Evolutionary conservation across 106 monocot genomes (phyloP).

Genomic region (Triglochin maritima): DNA sequence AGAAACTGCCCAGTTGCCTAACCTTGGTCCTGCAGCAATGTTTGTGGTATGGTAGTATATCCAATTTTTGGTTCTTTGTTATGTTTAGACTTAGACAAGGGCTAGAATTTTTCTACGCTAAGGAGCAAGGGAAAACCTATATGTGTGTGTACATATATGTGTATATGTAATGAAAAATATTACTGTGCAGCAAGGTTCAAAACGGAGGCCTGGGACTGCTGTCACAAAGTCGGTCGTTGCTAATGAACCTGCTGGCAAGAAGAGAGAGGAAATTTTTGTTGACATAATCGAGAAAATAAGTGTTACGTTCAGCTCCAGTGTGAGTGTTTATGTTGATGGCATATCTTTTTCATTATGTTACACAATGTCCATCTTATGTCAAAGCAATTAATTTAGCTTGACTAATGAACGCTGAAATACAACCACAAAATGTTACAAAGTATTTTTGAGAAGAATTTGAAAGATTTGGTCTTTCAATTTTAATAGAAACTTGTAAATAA

Average conservation of each 20-base stretch:
- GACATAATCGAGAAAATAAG: conserved; percentile 99
- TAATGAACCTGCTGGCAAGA: conserved; percentile 84
- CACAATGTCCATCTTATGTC: too few relatives aligned
- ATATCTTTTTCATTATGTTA: too few relatives aligned
- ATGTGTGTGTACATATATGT: not conserved
- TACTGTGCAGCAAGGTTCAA: conserved; percentile 73
- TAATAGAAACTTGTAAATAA: too few relatives aligned
- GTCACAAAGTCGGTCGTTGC: conserved; percentile 98
- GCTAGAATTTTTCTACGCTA: too few relatives aligned
- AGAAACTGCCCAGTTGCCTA: conserved; percentile 67
- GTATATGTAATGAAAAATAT: not conserved
- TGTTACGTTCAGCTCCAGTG: conserved; percentile 97
- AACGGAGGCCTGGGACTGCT: conserved; percentile 94
- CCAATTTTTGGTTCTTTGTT: not conserved
- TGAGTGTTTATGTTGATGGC: conserved; percentile 32
- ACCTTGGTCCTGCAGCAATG: conserved; percentile 92
- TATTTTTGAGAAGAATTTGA: too few relatives aligned
- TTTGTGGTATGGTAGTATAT: conserved; percentile 64
- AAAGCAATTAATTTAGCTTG: too few relatives aligned
- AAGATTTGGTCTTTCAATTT: too few relatives aligned
- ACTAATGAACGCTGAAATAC: too few relatives aligned
- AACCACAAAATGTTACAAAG: too few relatives aligned
- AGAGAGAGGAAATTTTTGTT: conserved; percentile 98
- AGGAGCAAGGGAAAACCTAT: too few relatives aligned
- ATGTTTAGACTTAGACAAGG: not conserved